phyloP scores from a whole-genome alignment of 371 early-diverging fungal genomes.

The Blakeslea trispora region DNA sequence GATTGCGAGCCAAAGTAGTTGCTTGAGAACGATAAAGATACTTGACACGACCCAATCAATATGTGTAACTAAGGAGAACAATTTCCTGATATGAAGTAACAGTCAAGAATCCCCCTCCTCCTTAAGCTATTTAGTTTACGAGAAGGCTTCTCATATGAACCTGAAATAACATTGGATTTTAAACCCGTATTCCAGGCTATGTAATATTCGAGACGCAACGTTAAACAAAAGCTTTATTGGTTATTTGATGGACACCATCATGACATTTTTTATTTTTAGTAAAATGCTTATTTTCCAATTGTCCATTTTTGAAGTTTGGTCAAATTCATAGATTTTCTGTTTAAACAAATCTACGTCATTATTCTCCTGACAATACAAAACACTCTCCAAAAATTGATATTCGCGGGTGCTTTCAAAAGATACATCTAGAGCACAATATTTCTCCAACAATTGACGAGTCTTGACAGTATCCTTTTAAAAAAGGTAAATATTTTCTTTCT shows the following conservation, averaged over 20 bases:
- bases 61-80: too few relatives aligned
- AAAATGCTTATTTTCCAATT: conserved; percentile 94
- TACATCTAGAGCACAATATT: conserved; percentile 84
- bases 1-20: too few relatives aligned
- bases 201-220: too few relatives aligned
- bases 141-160: too few relatives aligned
- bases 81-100: too few relatives aligned
- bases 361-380: conserved; percentile 75
- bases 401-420: conserved; percentile 87
- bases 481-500: background rate
- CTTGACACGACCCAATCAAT: too few relatives aligned
- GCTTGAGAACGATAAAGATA: too few relatives aligned
- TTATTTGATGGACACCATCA: conserved; percentile 47
- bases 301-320: conserved; percentile 87
- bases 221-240: too few relatives aligned
- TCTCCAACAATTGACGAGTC: conserved; percentile 68
- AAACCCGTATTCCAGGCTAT: too few relatives aligned
- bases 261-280: conserved; percentile 85
- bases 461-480: conserved; percentile 72
- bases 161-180: too few relatives aligned
- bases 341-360: conserved; percentile 84
- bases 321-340: conserved; percentile 78
- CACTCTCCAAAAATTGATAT: conserved; percentile 73
- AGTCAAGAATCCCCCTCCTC: too few relatives aligned
- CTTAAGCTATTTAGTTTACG: too few relatives aligned